Conservation (phyloP, 169 alveolate species). For the Eimeria sp. region DNA sequence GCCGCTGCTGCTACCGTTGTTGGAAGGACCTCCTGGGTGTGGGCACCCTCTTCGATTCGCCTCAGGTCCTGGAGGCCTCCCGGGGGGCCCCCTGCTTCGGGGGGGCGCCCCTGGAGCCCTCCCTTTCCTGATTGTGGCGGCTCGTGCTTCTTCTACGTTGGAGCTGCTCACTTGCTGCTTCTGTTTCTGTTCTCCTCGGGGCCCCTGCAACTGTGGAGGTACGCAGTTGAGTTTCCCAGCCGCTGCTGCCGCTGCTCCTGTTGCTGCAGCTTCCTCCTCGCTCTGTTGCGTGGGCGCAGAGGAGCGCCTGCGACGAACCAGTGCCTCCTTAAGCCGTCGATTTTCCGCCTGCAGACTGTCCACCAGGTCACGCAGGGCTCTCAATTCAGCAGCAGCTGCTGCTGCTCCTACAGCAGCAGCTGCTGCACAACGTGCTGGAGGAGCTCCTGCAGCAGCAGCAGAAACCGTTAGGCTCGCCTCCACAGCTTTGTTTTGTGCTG, state of each 20-base stretch:
- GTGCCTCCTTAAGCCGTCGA: slow-evolving; percentile 15
- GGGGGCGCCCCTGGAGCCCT: slow-evolving; percentile 57
- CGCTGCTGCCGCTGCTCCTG: not conserved
- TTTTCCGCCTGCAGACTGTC: not conserved
- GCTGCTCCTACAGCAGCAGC: not conserved
- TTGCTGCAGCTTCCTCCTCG: not conserved
- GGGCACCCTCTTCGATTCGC: not conserved
- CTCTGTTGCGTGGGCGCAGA: not conserved
- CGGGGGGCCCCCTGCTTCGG: not conserved
- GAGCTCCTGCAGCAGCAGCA: too few relatives aligned
- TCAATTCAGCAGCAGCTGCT: not conserved
- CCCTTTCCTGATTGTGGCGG: not conserved
- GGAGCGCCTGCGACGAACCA: too few relatives aligned
- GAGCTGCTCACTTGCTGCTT: not conserved
- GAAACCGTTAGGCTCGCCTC: too few relatives aligned
- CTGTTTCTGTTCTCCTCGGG: not conserved
- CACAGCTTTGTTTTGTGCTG: too few relatives aligned
- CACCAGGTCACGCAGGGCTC: not conserved
- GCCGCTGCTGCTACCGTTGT: not conserved
- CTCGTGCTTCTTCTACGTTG: not conserved
- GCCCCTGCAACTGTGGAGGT: not conserved
- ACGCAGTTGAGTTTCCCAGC: not conserved
- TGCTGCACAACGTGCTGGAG: not conserved
- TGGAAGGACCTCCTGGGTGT: not conserved
- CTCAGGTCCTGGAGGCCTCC: not conserved